Evolutionary conservation across 129 eudicot genomes (phyloP), one percentile per base, ranked within the genome.

Genomic region (Centella asiatica): DNA sequence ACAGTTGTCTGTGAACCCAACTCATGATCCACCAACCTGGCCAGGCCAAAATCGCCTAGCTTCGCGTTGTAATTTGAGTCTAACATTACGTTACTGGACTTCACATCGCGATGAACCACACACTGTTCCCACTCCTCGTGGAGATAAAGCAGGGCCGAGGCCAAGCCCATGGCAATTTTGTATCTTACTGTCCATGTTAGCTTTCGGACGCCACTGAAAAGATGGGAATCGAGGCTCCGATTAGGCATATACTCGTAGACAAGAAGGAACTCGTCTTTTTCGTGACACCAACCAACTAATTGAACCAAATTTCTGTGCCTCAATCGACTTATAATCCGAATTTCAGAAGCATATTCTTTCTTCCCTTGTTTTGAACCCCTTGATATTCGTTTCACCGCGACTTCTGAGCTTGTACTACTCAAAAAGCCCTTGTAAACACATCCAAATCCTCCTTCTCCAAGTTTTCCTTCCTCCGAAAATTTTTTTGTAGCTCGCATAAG

Each of bases 71-170:
- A 81, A 45, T 64, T 73, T 2, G 72, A 69, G 32, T 81, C 87
- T 60, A 81, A 69, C 87, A 81, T 73, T 67, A 77, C 54, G 19
- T 74, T 81, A 64, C 83, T 81, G 0, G 83, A 77, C 69, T 81
- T 74, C 34, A 77, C 70, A 62, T 81, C 80, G 22, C 83, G 59
- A 50, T 77, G 87, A 44, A 81, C 80, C 39, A 81, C 83, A 69
- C 78, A 80, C 59, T 76, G 85, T 49, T 73, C 87, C 82, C 87
- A 81, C 68, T 81, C 83, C 58, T 81, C 77, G 15, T 77, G 87
- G 0, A 81, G 72, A 67, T 77, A 81, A 37, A 74, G 75, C 44
- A 81, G 44, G 0, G 74, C 82, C 0, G 82, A 76, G 12, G 82
- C 79, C 59, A 81, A 42, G 29, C 82, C 82, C 28, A 39, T 33